Base-by-base conservation (phyloP, 2,329 filamentous ascomycete species). In the Alternaria angustiovoidea region DNA sequence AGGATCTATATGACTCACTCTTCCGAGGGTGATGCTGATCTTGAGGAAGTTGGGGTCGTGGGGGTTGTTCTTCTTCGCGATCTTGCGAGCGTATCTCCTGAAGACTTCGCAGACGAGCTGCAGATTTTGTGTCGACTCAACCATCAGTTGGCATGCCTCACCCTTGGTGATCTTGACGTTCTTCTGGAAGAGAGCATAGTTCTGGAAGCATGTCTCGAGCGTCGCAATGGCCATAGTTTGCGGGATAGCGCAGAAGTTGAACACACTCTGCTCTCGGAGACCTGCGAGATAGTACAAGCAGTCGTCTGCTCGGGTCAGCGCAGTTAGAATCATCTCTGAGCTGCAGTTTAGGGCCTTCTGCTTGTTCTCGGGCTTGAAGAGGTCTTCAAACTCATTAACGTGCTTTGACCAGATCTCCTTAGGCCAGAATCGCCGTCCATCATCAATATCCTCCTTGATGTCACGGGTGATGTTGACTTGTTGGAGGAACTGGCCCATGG, bases 391-490 rank as follows among this genome's bases (percentile, higher is more conserved):
- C 38, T 91, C 88, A 70, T 91, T 87, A 53, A 97, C 94, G 76
- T 99, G 89, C 84, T 97, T 96, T 75, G 91, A 93, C 95, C 95
- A 99, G 75, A 99, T 93, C 81, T 97, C 93, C 79, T 91, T 91
- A 51, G 95, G 95, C 88, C 93, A 99, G 86, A 97, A 99, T 59
- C 92, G 89, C 63, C 95, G 88, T 70, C 90, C 89, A 79, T 98
- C 95, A 60, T 91, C 87, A 70, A 89, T 89, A 75, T 99, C 95
- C 79, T 99, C 95, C 70, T 89, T 88, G 65, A 98, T 87, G 78
- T 99, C 95, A 75, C 95, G 92, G 75, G 98, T 97, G 78, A 99
- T 97, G 84, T 99, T 99, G 67, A 93, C 96, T 84, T 99, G 97
- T 77, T 99, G 95, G 63, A 99, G 83, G 80, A 99, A 97, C 69